phyloP scores from a whole-genome alignment of 768 basidiomycete species.

The Chlorophyllum brunneum region DNA sequence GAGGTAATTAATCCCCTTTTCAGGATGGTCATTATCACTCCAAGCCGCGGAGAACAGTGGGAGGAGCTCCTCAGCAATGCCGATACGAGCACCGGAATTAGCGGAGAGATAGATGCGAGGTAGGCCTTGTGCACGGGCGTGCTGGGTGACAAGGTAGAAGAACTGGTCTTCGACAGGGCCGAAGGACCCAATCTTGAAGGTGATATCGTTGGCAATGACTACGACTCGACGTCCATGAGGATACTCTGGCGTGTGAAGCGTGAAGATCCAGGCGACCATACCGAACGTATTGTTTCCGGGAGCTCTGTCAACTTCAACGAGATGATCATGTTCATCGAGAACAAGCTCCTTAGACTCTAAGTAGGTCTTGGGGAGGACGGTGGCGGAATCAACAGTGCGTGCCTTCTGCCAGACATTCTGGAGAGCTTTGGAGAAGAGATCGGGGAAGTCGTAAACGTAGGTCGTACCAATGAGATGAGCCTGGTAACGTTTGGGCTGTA shows the following conservation, averaged over 20 bases:
- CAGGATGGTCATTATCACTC: conserved; percentile 76
- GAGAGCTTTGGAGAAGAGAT: conserved; percentile 95
- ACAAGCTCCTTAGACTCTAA: conserved; percentile 89
- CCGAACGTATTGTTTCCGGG: conserved; percentile 94
- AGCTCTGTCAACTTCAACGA: conserved; percentile 86
- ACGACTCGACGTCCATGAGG: conserved; percentile 84
- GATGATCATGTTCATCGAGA: conserved; percentile 87
- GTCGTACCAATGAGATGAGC: conserved; percentile 98
- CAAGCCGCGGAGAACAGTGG: conserved; percentile 88
- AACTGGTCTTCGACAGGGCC: conserved; percentile 94
- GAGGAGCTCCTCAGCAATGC: conserved; percentile 89
- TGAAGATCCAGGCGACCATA: conserved; percentile 99
- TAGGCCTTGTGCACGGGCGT: conserved; percentile 82
- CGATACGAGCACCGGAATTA: conserved; percentile 97
- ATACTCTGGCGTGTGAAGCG: conserved; percentile 87
- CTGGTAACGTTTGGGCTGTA: conserved; percentile 98
- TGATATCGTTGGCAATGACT: conserved; percentile 97
- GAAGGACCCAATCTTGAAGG: conserved; percentile 97
- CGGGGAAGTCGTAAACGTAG: conserved; percentile 99
- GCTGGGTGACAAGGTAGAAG: conserved; percentile 93
- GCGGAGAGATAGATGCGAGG: conserved; percentile 98
- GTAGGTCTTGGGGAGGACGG: conserved; percentile 72
- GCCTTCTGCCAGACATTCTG: conserved; percentile 88
- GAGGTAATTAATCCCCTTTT: conserved; percentile 94
- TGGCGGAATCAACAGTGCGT: conserved; percentile 56